phyloP scores from a whole-genome alignment of 1,284 basidiomycete species.

The Ganoderma resinaceum region DNA sequence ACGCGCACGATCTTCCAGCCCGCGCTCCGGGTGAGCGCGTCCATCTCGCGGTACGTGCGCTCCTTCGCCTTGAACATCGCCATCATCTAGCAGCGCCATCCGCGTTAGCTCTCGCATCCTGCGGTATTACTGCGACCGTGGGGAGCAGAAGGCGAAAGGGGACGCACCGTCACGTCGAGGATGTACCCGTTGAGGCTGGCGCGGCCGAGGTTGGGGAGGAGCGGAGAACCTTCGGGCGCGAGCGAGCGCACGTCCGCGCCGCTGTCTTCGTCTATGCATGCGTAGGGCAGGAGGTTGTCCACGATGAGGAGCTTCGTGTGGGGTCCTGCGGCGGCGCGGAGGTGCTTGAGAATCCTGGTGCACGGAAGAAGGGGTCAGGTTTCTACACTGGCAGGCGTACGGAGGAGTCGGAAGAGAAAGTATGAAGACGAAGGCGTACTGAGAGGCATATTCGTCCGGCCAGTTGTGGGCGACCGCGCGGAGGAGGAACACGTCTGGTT shows the following conservation, averaged over 20 bases:
- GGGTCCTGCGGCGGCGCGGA: conserved; percentile 25
- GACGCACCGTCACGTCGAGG: conserved; percentile 24
- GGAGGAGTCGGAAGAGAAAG: background rate
- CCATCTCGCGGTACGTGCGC: conserved; percentile 67
- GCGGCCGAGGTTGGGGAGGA: conserved; percentile 29
- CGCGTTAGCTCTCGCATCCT: background rate
- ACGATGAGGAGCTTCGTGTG: conserved; percentile 29
- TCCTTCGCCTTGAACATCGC: conserved; percentile 69
- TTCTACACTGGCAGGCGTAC: background rate
- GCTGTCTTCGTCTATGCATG: conserved; percentile 24
- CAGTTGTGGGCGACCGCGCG: conserved; percentile 31
- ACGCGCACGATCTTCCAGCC: conserved; percentile 70
- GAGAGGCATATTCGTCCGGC: conserved; percentile 21
- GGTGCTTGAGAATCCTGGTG: conserved; percentile 20
- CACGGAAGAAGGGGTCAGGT: background rate
- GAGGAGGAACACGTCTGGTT: conserved; percentile 30
- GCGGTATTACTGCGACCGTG: no score
- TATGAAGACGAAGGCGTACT: conserved; percentile 13
- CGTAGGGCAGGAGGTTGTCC: conserved; percentile 31
- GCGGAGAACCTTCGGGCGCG: conserved; percentile 25
- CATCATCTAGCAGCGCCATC: conserved; percentile 61
- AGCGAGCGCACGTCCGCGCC: conserved; percentile 23
- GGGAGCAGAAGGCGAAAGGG: background rate
- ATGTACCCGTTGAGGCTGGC: conserved; percentile 26
- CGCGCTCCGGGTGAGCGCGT: conserved; percentile 57